These are phyloP conservation scores for Flaveria brownii DNA, from an alignment of 129 eudicot species.

Conservation along the genomic window DNA sequence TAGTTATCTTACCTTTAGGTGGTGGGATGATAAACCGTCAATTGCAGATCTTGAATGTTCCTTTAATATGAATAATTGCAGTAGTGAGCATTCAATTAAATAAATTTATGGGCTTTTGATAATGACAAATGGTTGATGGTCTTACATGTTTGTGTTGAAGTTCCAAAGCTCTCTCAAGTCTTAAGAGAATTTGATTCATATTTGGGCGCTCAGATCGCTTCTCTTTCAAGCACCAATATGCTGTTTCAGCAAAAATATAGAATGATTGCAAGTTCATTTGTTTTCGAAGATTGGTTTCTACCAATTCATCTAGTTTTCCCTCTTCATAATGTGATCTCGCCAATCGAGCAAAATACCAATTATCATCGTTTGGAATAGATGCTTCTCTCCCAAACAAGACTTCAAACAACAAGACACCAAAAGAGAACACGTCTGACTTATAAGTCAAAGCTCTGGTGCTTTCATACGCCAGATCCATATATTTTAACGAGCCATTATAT, in stretches of 20 bases:
- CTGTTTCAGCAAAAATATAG: neutral
- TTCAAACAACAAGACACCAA: constrained; percentile 19
- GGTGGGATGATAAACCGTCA: neutral
- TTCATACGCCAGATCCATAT: constrained; percentile 8
- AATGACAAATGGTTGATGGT: neutral
- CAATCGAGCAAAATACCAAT: neutral
- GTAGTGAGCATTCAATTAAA: neutral
- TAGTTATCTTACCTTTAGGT: neutral
- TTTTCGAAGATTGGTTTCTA: neutral
- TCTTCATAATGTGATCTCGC: neutral
- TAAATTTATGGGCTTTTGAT: neutral
- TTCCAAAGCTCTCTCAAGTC: constrained; percentile 6
- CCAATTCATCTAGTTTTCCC: neutral
- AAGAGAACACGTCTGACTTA: constrained; percentile 8
- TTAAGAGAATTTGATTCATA: neutral
- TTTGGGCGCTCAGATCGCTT: neutral
- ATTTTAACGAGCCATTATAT: neutral
- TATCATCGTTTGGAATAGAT: neutral
- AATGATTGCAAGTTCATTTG: constrained; percentile 1
- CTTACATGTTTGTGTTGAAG: constrained; percentile 13
- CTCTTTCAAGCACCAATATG: neutral
- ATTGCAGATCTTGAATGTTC: neutral
- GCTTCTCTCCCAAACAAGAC: neutral
- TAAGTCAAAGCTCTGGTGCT: neutral
- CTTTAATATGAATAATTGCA: constrained; percentile 5